Conservation (phyloP, 495 filamentous ascomycete genomes). For the Achaetomiella virescens region DNA sequence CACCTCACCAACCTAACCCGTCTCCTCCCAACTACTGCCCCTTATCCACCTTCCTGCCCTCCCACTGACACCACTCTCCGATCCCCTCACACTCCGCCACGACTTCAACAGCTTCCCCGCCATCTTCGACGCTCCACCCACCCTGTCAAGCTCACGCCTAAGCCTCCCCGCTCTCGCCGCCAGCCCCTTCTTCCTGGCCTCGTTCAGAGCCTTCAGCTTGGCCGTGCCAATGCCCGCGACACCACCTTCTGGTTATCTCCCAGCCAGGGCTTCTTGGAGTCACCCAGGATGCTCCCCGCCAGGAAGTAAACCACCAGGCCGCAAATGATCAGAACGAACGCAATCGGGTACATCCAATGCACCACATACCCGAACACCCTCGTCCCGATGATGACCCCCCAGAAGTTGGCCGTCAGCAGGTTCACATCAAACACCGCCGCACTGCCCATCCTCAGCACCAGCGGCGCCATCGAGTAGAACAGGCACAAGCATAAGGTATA, state of each 20-base stretch:
- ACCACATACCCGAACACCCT: conserved; percentile 74
- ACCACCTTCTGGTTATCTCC: conserved; percentile 76
- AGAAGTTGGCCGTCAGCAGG: conserved; percentile 91
- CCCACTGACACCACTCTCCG: too few relatives aligned
- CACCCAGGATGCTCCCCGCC: conserved; percentile 69
- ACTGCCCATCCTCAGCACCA: conserved; percentile 78
- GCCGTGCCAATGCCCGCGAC: conserved; percentile 82
- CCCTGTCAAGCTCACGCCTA: not conserved
- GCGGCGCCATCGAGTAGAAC: conserved; percentile 83
- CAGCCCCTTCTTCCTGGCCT: conserved; percentile 34
- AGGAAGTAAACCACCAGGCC: conserved; percentile 81
- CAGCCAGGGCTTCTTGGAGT: conserved; percentile 91
- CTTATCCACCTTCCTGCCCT: too few relatives aligned
- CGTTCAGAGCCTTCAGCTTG: conserved; percentile 65
- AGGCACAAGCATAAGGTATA: conserved; percentile 76
- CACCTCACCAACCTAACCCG: too few relatives aligned
- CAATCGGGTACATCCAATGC: conserved; percentile 90
- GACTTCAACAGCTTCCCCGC: too few relatives aligned
- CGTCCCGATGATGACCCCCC: conserved; percentile 88
- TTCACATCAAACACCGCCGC: conserved; percentile 97
- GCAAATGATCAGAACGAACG: conserved; percentile 83
- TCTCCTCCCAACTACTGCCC: too few relatives aligned
- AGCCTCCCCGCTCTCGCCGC: not conserved
- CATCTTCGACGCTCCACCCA: not conserved
- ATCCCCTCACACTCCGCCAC: too few relatives aligned